phyloP scores from a whole-genome alignment of 192 early-diverging fungal species.

The Linderina pennispora region DNA sequence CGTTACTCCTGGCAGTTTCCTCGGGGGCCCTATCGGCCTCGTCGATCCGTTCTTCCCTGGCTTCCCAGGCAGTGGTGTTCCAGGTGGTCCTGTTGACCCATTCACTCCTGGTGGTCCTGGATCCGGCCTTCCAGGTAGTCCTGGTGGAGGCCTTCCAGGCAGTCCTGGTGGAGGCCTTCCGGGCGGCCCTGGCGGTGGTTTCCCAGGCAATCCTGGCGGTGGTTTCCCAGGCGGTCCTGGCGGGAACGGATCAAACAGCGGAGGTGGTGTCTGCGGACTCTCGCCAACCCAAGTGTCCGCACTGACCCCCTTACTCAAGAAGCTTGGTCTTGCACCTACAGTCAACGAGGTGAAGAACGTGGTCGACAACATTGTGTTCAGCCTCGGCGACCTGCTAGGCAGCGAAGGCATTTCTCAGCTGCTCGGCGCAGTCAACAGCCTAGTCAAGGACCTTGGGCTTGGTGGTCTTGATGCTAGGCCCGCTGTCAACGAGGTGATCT shows the following conservation, averaged over 20 bases:
- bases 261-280: constrained; percentile 22
- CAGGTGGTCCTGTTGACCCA: neutral
- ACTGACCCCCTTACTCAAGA: constrained; percentile 35
- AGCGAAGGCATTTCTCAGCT: constrained; percentile 23
- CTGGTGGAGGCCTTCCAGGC: constrained; percentile 1
- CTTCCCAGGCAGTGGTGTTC: constrained; percentile 6
- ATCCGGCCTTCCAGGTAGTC: constrained; percentile 1
- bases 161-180: constrained; percentile 9
- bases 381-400: constrained; percentile 28
- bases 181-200: constrained; percentile 6
- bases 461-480: constrained; percentile 37
- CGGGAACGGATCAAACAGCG: neutral
- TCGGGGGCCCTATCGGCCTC: too few relatives aligned
- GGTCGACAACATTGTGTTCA: constrained; percentile 27
- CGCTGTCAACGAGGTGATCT: constrained; percentile 25
- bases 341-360: constrained; percentile 41
- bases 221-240: constrained; percentile 10
- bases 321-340: constrained; percentile 32
- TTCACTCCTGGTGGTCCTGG: constrained; percentile 5
- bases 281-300: constrained; percentile 15
- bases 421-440: constrained; percentile 19
- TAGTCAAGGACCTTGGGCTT: constrained; percentile 29
- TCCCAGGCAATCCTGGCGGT: constrained; percentile 3
- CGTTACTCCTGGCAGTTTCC: too few relatives aligned
- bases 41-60: constrained; percentile 7